Percentiles rank a stretch among this genome's conserved stretches.
These are phyloP conservation scores for Fusarium veterinarium DNA, from an alignment of 2,329 filamentous ascomycete species.

Conservation along the genomic window DNA sequence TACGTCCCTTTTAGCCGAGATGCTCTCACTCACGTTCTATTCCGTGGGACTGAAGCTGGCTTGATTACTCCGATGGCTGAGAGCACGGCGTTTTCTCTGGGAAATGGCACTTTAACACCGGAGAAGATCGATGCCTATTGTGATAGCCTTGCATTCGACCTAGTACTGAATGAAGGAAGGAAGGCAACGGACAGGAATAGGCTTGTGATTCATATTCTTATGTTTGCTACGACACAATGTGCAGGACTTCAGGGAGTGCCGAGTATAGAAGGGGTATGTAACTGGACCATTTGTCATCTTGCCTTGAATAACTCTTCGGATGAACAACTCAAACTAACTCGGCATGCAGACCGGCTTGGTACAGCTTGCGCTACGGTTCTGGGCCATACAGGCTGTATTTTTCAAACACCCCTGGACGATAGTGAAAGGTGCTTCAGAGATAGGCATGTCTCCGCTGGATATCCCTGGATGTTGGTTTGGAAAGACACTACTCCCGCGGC, in stretches of 20 bases:
- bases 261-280: neutral
- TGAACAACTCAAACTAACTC: neutral
- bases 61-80: neutral
- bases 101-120: neutral
- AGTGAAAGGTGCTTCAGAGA: neutral
- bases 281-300: fast-evolving
- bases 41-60: neutral
- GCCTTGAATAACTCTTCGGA: fast-evolving
- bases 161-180: neutral
- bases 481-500: neutral
- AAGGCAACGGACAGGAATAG: neutral
- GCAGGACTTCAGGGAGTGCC: fast-evolving
- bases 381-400: neutral
- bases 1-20: neutral
- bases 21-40: neutral
- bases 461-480: neutral
- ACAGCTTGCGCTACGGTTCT: neutral
- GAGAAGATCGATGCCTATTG: neutral
- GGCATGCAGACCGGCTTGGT: neutral
- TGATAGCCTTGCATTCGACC: neutral
- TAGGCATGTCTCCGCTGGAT: fast-evolving
- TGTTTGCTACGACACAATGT: neutral
- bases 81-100: neutral
- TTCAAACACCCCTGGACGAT: neutral
- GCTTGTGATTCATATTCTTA: neutral